Percentiles rank a stretch among this genome's conserved stretches.
These are phyloP conservation scores for Solanum hybrid DNA, from an alignment of 305 asterid genomes.

Conservation along the genomic window DNA sequence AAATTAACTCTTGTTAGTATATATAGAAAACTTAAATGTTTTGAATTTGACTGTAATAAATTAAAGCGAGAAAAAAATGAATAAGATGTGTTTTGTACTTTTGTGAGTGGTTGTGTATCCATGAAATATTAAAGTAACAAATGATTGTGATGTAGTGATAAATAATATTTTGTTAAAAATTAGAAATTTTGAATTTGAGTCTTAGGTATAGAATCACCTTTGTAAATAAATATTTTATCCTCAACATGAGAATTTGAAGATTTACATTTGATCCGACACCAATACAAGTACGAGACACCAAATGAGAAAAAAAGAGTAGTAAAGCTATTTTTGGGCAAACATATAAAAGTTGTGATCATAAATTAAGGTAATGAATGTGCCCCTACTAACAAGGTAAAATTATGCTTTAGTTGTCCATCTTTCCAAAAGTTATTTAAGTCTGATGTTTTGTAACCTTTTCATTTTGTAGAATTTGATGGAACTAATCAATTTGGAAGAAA, in stretches of 20 bases:
- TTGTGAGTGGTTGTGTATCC: constrained; percentile 6
- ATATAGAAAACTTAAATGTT: background rate
- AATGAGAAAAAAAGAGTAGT: background rate
- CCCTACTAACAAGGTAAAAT: constrained; percentile 16
- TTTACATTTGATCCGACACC: background rate
- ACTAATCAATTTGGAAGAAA: background rate
- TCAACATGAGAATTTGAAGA: background rate
- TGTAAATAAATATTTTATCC: background rate
- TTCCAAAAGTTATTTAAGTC: background rate
- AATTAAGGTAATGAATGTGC: constrained; percentile 18
- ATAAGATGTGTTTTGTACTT: constrained; percentile 3
- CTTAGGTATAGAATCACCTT: background rate
- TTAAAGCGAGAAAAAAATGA: background rate
- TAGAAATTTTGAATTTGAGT: background rate
- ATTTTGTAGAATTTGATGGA: background rate
- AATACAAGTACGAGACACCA: background rate
- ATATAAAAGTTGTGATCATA: constrained; percentile 11
- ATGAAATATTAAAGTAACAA: background rate
- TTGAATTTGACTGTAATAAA: background rate
- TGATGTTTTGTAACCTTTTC: background rate
- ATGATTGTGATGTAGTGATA: background rate
- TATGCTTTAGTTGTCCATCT: constrained; percentile 2
- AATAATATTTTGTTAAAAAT: background rate
- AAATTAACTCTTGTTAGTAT: background rate
- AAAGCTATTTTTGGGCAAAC: constrained; percentile 17